Evolutionary conservation across 495 filamentous ascomycete genomes (phyloP).

Genomic region (Annulohypoxylon maeteangense): DNA sequence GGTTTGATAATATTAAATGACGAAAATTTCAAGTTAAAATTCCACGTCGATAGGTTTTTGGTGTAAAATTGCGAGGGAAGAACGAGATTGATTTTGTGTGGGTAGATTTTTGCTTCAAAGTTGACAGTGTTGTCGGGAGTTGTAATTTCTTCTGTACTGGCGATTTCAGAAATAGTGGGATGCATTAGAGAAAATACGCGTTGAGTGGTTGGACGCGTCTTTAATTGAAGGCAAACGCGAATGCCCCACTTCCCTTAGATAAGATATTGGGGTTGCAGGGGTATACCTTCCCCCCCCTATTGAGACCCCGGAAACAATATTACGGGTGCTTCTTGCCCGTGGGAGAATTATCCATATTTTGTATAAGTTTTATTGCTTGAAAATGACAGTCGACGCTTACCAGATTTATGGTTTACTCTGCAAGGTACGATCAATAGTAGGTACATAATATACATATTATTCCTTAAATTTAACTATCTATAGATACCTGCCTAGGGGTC

Average conservation of each 20-base stretch:
- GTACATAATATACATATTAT: background rate
- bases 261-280: conserved; percentile 14
- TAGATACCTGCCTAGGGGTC: background rate
- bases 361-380: background rate
- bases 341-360: background rate
- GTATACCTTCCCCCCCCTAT: background rate
- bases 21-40: background rate
- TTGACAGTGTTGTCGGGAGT: conserved; percentile 16
- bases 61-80: conserved; percentile 6
- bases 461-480: background rate
- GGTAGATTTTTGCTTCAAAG: background rate
- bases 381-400: background rate
- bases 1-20: conserved; percentile 1
- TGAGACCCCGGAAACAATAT: background rate
- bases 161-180: conserved; percentile 38
- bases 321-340: background rate
- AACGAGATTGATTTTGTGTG: background rate
- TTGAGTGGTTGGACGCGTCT: conserved; percentile 40
- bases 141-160: conserved; percentile 12
- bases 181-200: conserved; percentile 42
- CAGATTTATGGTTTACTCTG: background rate
- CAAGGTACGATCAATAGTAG: background rate
- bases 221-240: conserved; percentile 40
- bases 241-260: conserved; percentile 25
- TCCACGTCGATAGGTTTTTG: background rate